phyloP scores from a whole-genome alignment of 2,329 filamentous ascomycete genomes.

The Ceratocystis smalleyi region DNA sequence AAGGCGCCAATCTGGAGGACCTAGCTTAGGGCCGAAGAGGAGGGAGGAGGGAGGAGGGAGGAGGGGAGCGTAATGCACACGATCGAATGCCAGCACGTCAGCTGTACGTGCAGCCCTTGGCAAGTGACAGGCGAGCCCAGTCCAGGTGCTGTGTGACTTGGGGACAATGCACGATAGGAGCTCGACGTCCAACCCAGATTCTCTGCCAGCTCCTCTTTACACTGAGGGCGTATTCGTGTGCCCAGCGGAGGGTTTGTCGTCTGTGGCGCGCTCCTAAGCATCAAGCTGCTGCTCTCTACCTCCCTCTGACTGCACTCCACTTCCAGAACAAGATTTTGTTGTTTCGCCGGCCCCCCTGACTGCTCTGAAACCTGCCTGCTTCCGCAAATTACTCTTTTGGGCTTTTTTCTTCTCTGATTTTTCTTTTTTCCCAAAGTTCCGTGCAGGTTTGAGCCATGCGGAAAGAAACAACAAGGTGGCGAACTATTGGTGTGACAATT shows the following conservation, averaged over 20 bases:
- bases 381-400: slow-evolving; percentile 4
- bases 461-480: background rate
- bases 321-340: slow-evolving; percentile 3
- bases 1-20: background rate
- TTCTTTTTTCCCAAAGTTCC: background rate
- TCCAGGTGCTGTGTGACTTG: too few species aligned
- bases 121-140: too few species aligned
- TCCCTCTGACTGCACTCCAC: background rate
- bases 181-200: too few species aligned
- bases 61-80: background rate
- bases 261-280: background rate
- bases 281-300: background rate
- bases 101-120: background rate
- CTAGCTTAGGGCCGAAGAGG: background rate
- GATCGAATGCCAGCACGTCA: background rate
- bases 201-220: too few species aligned
- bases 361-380: slow-evolving; percentile 1
- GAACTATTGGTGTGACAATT: background rate
- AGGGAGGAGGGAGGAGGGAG: background rate
- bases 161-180: too few species aligned
- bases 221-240: too few species aligned
- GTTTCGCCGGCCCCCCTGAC: background rate
- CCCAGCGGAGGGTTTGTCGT: background rate
- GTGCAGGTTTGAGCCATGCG: background rate
- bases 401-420: background rate